Evolutionary conservation across 73 alveolate species (phyloP).

Genomic region (Breviolum minutum): DNA sequence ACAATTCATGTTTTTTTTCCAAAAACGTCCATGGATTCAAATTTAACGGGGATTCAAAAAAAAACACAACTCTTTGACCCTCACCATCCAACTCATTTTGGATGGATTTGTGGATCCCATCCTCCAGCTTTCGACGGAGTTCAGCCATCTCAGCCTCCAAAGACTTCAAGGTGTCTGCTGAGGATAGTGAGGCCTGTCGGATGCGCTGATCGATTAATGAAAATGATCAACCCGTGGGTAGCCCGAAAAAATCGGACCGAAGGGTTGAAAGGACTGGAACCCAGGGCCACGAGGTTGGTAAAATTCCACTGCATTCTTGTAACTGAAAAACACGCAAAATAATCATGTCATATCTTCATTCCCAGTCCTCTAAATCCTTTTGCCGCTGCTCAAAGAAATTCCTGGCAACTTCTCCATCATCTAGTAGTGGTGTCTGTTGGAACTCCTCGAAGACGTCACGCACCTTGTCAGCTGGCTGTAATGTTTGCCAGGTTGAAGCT

Average conservation of each 20-base stretch:
- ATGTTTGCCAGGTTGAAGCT: neutral
- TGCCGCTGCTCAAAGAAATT: slow-evolving; percentile 21
- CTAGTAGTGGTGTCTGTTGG: neutral
- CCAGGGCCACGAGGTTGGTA: neutral
- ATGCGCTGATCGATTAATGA: too few relatives aligned
- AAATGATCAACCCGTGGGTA: neutral
- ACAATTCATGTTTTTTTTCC: neutral
- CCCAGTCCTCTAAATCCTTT: neutral
- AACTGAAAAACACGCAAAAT: neutral
- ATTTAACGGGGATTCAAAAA: neutral
- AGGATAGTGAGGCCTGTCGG: slow-evolving; percentile 2
- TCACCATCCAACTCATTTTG: neutral
- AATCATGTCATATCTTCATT: neutral
- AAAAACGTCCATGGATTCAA: neutral
- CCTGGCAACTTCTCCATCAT: slow-evolving; percentile 19
- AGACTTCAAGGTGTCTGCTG: neutral
- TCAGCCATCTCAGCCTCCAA: slow-evolving; percentile 33
- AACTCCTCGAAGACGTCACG: slow-evolving; percentile 53
- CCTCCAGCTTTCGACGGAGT: slow-evolving; percentile 22
- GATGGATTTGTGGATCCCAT: neutral
- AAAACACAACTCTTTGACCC: neutral
- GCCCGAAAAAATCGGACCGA: neutral
- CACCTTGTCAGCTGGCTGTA: neutral
- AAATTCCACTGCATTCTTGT: neutral
- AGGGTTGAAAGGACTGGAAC: too few relatives aligned